Evolutionary conservation across 108 stramenopile genomes (phyloP).

Genomic region (Discostella stelligeroides): DNA sequence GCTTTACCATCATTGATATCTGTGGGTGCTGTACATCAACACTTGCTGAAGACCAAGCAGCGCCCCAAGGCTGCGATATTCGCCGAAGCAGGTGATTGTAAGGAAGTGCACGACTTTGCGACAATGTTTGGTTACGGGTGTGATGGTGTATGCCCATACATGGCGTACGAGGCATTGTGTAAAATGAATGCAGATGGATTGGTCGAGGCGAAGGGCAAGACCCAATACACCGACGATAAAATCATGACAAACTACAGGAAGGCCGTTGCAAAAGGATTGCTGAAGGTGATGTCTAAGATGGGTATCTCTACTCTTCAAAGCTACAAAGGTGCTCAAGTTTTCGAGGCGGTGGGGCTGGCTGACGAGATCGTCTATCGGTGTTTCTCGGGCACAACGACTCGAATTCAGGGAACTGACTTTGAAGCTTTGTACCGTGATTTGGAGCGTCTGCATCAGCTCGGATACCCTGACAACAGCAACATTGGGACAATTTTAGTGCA

Average conservation of each 20-base stretch:
- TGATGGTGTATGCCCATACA: conserved; percentile 96
- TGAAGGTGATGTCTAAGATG: conserved; percentile 98
- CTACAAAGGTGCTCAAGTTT: conserved; percentile 97
- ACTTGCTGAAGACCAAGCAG: conserved; percentile 92
- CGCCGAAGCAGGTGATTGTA: conserved; percentile 94
- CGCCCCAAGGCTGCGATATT: conserved; percentile 95
- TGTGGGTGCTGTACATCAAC: conserved; percentile 97
- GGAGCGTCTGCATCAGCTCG: conserved; percentile 85
- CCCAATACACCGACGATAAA: conserved; percentile 83
- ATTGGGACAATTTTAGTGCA: conserved; percentile 75
- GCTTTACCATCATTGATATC: conserved; percentile 93
- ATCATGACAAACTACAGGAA: conserved; percentile 93
- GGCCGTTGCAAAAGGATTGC: conserved; percentile 93
- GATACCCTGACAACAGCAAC: conserved; percentile 70
- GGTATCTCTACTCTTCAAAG: conserved; percentile 95
- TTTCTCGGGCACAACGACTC: conserved; percentile 96
- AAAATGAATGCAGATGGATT: conserved; percentile 94
- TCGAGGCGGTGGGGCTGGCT: conserved; percentile 96
- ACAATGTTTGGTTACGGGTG: conserved; percentile 94
- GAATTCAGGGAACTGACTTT: conserved; percentile 96
- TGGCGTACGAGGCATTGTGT: conserved; percentile 96
- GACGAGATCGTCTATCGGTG: conserved; percentile 95
- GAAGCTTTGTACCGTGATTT: conserved; percentile 95
- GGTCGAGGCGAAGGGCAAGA: conserved; percentile 86
- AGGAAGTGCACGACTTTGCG: conserved; percentile 95